Conservation (phyloP, 164 flowering plant genomes). For the Magnolia officinalis region DNA sequence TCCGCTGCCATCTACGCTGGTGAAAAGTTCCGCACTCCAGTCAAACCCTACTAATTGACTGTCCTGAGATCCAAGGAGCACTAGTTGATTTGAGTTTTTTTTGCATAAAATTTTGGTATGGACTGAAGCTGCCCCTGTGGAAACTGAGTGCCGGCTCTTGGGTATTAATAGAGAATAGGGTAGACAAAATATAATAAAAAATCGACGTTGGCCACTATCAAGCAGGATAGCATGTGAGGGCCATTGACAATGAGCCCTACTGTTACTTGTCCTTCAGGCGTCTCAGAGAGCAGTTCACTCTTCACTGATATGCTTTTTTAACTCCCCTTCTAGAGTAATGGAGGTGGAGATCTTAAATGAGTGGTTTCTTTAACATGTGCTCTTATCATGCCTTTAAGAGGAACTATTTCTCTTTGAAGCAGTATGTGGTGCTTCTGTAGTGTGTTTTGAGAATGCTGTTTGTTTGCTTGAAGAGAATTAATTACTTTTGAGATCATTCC, state of each 20-base stretch:
- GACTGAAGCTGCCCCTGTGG: neutral
- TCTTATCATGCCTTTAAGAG: neutral
- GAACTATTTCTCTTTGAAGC: no score
- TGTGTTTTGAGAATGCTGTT: no score
- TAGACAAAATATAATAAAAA: no score
- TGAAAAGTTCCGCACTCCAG: constrained; percentile 44
- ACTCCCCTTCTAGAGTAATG: neutral
- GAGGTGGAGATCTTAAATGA: neutral
- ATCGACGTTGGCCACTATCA: neutral
- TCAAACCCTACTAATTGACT: constrained; percentile 40
- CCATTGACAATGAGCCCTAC: neutral
- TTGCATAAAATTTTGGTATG: neutral
- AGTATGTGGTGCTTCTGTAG: no score
- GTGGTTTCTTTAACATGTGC: neutral
- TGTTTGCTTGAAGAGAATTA: no score
- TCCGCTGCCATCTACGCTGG: constrained; percentile 54
- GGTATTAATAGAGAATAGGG: no score
- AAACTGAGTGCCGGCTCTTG: neutral
- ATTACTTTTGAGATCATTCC: no score
- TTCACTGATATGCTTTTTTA: neutral
- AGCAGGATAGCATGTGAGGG: neutral
- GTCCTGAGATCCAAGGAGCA: neutral
- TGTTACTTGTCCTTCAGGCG: neutral
- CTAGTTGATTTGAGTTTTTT: neutral
- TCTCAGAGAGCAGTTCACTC: neutral